Conservation (phyloP, 352 stramenopile genomes). For the Globisporangium lucens region DNA sequence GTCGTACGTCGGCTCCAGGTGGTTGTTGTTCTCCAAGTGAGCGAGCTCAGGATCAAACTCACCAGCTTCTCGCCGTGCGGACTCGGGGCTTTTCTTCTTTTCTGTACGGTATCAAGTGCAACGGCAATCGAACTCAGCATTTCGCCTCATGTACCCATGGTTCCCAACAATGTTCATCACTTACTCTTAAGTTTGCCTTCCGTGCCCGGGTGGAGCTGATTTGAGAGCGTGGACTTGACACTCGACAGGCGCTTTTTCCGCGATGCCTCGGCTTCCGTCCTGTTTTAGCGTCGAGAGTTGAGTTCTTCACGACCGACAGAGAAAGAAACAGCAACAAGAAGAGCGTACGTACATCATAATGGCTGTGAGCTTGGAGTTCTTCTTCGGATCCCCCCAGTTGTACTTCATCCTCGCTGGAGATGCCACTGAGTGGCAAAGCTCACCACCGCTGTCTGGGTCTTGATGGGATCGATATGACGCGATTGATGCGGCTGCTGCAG, state of each 20-base stretch:
- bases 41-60: conserved; percentile 8
- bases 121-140: neutral
- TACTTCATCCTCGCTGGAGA: conserved; percentile 46
- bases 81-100: conserved; percentile 36
- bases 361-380: conserved; percentile 66
- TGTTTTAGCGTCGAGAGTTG: conserved; percentile 15
- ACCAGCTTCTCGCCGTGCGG: conserved; percentile 19
- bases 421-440: neutral
- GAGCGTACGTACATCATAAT: conserved; percentile 66
- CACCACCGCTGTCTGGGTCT: neutral
- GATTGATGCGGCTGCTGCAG: neutral
- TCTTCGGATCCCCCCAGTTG: conserved; percentile 82
- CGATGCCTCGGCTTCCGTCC: conserved; percentile 65
- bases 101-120: conserved; percentile 16
- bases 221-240: conserved; percentile 75
- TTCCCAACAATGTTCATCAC: conserved; percentile 8
- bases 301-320: neutral
- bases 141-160: neutral
- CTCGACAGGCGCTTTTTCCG: conserved; percentile 67
- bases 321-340: neutral
- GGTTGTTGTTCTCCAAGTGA: conserved; percentile 23
- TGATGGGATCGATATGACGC: neutral
- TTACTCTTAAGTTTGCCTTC: conserved; percentile 71
- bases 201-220: conserved; percentile 58
- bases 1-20: conserved; percentile 17